Percentiles rank a stretch among this genome's conserved stretches.
phyloP scores from a whole-genome alignment of 2,329 filamentous ascomycete species.

The Fonsecaea pedrosoi region DNA sequence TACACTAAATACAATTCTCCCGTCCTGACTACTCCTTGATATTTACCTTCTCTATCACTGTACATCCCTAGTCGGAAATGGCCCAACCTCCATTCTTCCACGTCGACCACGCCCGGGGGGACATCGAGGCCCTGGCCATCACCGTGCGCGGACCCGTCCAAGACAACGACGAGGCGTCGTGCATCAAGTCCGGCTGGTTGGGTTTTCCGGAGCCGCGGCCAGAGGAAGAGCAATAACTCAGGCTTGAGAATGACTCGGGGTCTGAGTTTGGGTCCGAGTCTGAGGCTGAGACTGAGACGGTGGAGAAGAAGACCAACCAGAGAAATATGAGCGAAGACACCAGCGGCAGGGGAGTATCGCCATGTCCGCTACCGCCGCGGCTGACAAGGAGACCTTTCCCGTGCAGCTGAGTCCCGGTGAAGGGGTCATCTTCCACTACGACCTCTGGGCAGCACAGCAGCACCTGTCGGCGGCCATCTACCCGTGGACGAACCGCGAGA shows the following conservation, averaged over 20 bases:
- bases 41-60: too few species aligned
- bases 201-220: background rate
- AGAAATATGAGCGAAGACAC: background rate
- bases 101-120: background rate
- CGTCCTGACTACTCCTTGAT: too few species aligned
- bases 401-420: background rate
- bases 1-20: too few species aligned
- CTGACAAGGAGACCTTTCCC: background rate
- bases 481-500: background rate
- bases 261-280: too few species aligned
- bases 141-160: background rate
- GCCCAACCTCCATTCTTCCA: background rate
- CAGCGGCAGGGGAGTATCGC: background rate
- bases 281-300: too few species aligned
- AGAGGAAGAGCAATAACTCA: background rate
- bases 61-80: background rate
- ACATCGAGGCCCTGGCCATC: background rate
- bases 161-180: background rate
- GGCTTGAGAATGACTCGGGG: background rate
- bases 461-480: background rate
- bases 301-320: background rate
- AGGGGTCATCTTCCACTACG: constrained; percentile 2
- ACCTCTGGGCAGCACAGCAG: background rate
- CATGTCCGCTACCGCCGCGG: too few species aligned
- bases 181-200: background rate